A percentile compares a stretch with the other conserved stretches of the same genome.
Evolutionary conservation across 1,284 basidiomycete species (phyloP).

Genomic region (Microbotryum violaceum): DNA sequence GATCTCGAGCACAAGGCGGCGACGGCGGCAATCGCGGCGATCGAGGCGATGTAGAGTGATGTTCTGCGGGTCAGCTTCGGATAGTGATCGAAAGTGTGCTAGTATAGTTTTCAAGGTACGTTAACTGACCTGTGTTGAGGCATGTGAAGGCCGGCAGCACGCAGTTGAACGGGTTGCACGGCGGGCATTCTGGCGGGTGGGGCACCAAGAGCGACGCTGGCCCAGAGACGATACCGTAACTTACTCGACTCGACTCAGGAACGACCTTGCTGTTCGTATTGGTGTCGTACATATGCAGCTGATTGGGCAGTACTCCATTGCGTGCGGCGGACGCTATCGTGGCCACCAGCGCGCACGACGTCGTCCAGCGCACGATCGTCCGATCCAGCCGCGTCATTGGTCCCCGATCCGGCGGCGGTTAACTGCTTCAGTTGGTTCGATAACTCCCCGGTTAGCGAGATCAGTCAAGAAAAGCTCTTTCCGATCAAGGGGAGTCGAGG

Average conservation of each 20-base stretch:
- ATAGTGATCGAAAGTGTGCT: no score
- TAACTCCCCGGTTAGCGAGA: no score
- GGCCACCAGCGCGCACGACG: no score
- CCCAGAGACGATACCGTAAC: conserved; percentile 18
- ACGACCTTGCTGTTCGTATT: no score
- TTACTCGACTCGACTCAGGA: conserved; percentile 22
- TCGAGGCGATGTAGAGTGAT: background rate
- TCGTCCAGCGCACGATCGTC: no score
- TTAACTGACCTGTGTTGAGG: conserved; percentile 25
- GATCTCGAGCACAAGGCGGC: background rate
- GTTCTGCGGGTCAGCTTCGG: background rate
- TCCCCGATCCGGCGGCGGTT: no score
- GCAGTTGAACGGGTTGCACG: conserved; percentile 35
- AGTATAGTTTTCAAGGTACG: no score
- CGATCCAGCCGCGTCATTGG: no score
- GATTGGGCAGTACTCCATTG: background rate
- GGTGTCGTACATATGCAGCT: background rate
- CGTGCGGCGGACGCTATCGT: background rate
- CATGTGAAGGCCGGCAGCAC: conserved; percentile 30
- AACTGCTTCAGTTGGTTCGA: no score
- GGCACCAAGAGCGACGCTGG: conserved; percentile 4
- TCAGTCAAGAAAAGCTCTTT: no score
- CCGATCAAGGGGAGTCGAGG: no score
- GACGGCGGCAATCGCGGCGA: background rate
- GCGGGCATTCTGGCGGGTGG: conserved; percentile 31